A percentile compares a stretch with the other conserved stretches of the same genome.
Conservation (phyloP, 2,329 filamentous ascomycete species). For the Aspergillus uvarum region DNA sequence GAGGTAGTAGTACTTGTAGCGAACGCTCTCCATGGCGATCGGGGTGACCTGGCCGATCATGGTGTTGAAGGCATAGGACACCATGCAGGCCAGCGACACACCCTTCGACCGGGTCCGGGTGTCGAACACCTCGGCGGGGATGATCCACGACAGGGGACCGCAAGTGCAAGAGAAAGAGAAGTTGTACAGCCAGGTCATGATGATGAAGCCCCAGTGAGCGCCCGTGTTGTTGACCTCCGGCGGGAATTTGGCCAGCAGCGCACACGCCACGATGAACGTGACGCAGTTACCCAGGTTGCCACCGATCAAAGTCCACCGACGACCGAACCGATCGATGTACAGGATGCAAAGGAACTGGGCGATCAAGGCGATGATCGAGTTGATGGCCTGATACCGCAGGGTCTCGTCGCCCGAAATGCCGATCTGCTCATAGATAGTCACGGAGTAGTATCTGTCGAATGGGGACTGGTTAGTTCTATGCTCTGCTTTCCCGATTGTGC, state of each 20-base stretch:
- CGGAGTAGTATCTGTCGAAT: conserved; percentile 60
- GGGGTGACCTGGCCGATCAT: conserved; percentile 70
- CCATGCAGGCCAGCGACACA: conserved; percentile 73
- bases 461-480: background rate
- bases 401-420: conserved; percentile 65
- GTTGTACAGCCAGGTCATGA: conserved; percentile 77
- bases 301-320: conserved; percentile 68
- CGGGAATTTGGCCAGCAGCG: conserved; percentile 61
- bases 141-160: conserved; percentile 64
- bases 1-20: conserved; percentile 59
- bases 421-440: conserved; percentile 66
- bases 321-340: conserved; percentile 65
- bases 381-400: conserved; percentile 74
- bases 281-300: conserved; percentile 71
- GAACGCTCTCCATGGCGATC: conserved; percentile 57
- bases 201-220: conserved; percentile 60
- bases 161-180: conserved; percentile 71
- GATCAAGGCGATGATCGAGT: conserved; percentile 67
- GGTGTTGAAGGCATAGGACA: conserved; percentile 72
- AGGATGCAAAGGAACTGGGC: conserved; percentile 68
- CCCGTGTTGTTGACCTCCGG: conserved; percentile 49
- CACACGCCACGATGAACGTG: conserved; percentile 68
- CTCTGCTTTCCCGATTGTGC: too few species aligned
- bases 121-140: conserved; percentile 70
- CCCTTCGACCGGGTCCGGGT: conserved; percentile 72